A percentile compares a stretch with the other conserved stretches of the same genome.
Conservation (phyloP, 2,329 filamentous ascomycete genomes). For the Rhinocladiella mackenziei region DNA sequence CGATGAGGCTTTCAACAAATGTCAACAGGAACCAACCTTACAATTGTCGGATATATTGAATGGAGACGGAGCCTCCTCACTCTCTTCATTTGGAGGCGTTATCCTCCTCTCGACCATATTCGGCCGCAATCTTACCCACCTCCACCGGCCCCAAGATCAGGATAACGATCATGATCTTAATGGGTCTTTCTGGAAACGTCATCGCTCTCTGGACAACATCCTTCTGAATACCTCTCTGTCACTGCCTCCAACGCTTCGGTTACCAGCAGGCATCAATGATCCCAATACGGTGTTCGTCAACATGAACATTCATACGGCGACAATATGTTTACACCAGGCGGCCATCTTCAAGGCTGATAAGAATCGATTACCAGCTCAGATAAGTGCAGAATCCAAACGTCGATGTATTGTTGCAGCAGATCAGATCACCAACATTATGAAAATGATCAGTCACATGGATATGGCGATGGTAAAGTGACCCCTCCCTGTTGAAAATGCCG, state of each 20-base stretch:
- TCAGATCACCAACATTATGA: conserved; percentile 92
- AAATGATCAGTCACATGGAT: conserved; percentile 87
- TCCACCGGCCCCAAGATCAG: conserved; percentile 78
- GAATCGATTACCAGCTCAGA: conserved; percentile 69
- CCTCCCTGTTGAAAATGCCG: background rate
- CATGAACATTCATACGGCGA: conserved; percentile 94
- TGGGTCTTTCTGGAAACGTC: conserved; percentile 92
- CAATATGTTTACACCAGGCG: conserved; percentile 95
- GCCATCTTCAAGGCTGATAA: conserved; percentile 97
- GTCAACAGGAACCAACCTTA: conserved; percentile 67
- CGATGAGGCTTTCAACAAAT: conserved; percentile 80
- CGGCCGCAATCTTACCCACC: conserved; percentile 82
- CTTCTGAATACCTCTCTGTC: conserved; percentile 80
- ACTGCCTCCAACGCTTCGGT: conserved; percentile 73
- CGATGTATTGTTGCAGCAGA: conserved; percentile 90
- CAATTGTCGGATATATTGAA: conserved; percentile 59
- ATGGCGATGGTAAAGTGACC: conserved; percentile 65
- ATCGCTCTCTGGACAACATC: conserved; percentile 83
- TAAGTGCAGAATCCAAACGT: conserved; percentile 85
- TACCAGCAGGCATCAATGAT: conserved; percentile 70
- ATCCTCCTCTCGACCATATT: conserved; percentile 85
- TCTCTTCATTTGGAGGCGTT: conserved; percentile 76
- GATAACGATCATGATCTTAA: conserved; percentile 84
- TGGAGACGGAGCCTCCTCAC: conserved; percentile 65
- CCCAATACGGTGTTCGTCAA: conserved; percentile 90